These are phyloP conservation scores for Leccinum arenicola DNA, from an alignment of 768 basidiomycete species.

Conservation along the genomic window DNA sequence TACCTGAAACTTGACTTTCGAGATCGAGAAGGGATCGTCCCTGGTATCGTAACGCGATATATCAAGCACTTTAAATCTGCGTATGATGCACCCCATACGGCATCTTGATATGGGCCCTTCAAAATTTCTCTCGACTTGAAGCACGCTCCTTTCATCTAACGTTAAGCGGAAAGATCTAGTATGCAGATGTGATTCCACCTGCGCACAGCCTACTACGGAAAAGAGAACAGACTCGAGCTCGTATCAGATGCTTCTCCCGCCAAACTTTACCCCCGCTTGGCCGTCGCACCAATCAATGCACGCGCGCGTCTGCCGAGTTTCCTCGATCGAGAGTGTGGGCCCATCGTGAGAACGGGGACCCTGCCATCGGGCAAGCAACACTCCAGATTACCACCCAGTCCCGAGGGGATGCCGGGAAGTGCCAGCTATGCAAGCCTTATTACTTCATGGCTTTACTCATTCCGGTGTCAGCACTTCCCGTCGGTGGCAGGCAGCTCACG, in stretches of 20 bases:
- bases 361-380: conserved; percentile 6
- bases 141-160: conserved; percentile 36
- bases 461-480: conserved; percentile 12
- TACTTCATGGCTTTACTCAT: conserved; percentile 20
- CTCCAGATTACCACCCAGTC: background rate
- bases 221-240: conserved; percentile 6
- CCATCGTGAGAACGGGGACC: conserved; percentile 12
- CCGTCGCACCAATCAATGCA: background rate
- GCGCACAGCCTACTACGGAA: conserved; percentile 24
- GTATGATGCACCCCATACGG: conserved; percentile 34
- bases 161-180: conserved; percentile 34
- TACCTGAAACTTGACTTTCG: conserved; percentile 36
- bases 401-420: conserved; percentile 23
- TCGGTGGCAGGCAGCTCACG: conserved; percentile 16
- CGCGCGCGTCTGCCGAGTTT: background rate
- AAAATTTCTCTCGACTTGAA: conserved; percentile 23
- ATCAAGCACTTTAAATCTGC: conserved; percentile 33
- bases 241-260: conserved; percentile 8
- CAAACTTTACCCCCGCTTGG: conserved; percentile 15
- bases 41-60: conserved; percentile 35
- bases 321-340: background rate
- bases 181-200: conserved; percentile 31
- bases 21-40: conserved; percentile 38
- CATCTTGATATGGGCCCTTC: conserved; percentile 30
- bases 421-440: conserved; percentile 18